Conservation (phyloP, 2,329 filamentous ascomycete genomes). For the Lachnellula cervina region DNA sequence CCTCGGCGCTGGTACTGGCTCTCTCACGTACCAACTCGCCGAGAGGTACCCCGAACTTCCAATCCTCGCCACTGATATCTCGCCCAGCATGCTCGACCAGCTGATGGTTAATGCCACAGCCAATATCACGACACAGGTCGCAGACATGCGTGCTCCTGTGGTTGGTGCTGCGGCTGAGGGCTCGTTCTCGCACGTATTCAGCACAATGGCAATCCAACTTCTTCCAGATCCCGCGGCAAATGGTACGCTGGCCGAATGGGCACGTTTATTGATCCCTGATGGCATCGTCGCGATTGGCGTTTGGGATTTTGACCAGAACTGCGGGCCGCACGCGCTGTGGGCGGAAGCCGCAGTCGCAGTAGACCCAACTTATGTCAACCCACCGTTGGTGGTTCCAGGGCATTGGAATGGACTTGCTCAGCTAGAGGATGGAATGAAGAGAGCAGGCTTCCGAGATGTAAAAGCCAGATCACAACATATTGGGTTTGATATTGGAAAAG, state of each 20-base stretch:
- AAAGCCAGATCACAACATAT: not conserved
- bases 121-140: conserved; percentile 5
- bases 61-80: conserved; percentile 7
- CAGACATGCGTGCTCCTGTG: conserved; percentile 4
- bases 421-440: not conserved
- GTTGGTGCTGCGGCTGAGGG: not conserved
- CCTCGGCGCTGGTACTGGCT: conserved; percentile 6
- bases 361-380: not conserved
- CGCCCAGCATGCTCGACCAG: conserved; percentile 3
- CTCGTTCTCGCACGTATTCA: conserved; percentile 6
- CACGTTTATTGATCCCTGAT: not conserved
- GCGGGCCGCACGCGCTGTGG: conserved; percentile 4
- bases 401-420: not conserved
- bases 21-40: conserved; percentile 1
- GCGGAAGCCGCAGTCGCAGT: not conserved
- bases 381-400: not conserved
- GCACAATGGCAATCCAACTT: conserved; percentile 8
- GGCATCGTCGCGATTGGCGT: conserved; percentile 1
- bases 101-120: not conserved
- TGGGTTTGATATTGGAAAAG: conserved; percentile 3
- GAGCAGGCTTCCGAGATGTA: conserved; percentile 1
- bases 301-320: conserved; percentile 7
- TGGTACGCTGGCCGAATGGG: not conserved
- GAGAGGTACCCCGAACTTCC: not conserved
- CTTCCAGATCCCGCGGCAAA: not conserved